These are phyloP conservation scores for Sporothrix dimorphospora DNA, from an alignment of 2,329 filamentous ascomycete species.

Conservation along the genomic window DNA sequence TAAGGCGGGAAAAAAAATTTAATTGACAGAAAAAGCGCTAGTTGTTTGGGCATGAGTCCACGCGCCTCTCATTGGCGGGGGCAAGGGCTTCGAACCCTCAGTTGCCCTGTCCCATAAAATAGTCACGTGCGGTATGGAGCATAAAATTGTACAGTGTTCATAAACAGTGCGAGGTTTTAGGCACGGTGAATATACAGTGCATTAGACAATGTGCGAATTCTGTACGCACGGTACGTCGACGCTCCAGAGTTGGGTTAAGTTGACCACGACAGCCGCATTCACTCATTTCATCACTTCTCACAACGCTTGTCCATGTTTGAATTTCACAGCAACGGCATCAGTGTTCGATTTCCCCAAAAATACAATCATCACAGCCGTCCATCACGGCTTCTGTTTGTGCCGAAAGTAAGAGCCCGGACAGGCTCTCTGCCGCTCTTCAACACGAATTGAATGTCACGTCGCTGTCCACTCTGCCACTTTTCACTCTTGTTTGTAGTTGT, in stretches of 20 bases:
- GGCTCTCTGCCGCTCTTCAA: background rate
- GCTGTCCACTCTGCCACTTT: background rate
- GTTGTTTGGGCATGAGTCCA: background rate
- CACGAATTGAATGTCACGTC: background rate
- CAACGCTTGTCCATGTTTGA: background rate
- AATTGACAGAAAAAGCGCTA: constrained; percentile 16
- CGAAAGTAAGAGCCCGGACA: background rate
- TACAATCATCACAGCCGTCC: background rate
- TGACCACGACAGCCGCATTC: too few species aligned
- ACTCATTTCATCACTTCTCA: too few species aligned
- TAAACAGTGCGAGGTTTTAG: background rate
- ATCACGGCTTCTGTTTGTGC: background rate
- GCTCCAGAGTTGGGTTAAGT: too few species aligned
- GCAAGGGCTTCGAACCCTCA: constrained; percentile 26
- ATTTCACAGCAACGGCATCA: background rate
- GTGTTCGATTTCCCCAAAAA: background rate
- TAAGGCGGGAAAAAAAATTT: constrained; percentile 17
- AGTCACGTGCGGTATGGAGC: background rate
- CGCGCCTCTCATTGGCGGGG: constrained; percentile 11
- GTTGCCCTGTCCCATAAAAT: background rate
- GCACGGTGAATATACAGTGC: background rate
- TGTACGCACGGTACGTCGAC: background rate
- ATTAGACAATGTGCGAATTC: background rate
- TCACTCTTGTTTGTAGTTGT: background rate
- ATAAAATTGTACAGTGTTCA: background rate